phyloP scores from a whole-genome alignment of 1,139 yeast species.

The Geotrichum fermentans region DNA sequence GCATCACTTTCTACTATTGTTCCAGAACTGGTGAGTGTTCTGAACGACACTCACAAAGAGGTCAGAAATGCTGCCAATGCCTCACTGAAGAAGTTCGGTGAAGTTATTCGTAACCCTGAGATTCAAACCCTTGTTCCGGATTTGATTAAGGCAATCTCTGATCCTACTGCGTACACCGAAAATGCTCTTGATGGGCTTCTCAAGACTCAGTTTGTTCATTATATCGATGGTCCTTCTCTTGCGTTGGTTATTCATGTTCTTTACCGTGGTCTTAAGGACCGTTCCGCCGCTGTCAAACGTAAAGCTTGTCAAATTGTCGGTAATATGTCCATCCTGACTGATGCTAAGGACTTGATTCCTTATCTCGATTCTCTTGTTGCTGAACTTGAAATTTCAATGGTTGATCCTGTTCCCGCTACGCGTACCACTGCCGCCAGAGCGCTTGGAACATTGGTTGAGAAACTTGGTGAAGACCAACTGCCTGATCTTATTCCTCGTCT shows the following conservation, averaged over 20 bases:
- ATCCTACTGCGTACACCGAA: conserved; percentile 87
- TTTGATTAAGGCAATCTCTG: conserved; percentile 88
- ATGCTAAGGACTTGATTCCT: conserved; percentile 77
- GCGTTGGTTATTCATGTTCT: conserved; percentile 93
- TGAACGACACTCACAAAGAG: conserved; percentile 93
- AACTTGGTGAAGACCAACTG: conserved; percentile 92
- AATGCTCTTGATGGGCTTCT: conserved; percentile 80
- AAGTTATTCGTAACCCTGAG: conserved; percentile 95
- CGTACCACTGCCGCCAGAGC: conserved; percentile 98
- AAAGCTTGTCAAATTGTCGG: conserved; percentile 98
- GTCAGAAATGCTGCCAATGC: conserved; percentile 93
- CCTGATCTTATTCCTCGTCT: conserved; percentile 85
- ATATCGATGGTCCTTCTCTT: conserved; percentile 95
- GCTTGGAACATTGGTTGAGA: conserved; percentile 90
- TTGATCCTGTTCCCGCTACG: conserved; percentile 96
- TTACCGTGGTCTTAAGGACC: conserved; percentile 89
- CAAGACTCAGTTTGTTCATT: conserved; percentile 90
- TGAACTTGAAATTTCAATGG: conserved; percentile 91
- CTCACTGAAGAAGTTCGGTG: conserved; percentile 86
- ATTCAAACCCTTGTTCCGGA: conserved; percentile 87
- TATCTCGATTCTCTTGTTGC: conserved; percentile 71
- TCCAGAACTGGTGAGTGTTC: conserved; percentile 92
- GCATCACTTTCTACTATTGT: conserved; percentile 82
- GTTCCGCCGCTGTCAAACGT: conserved; percentile 87
- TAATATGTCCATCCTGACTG: conserved; percentile 94